Evolutionary conservation across 805 yeast genomes (phyloP), one percentile per base, ranked within the genome.

Genomic region (Candida silvatica): DNA sequence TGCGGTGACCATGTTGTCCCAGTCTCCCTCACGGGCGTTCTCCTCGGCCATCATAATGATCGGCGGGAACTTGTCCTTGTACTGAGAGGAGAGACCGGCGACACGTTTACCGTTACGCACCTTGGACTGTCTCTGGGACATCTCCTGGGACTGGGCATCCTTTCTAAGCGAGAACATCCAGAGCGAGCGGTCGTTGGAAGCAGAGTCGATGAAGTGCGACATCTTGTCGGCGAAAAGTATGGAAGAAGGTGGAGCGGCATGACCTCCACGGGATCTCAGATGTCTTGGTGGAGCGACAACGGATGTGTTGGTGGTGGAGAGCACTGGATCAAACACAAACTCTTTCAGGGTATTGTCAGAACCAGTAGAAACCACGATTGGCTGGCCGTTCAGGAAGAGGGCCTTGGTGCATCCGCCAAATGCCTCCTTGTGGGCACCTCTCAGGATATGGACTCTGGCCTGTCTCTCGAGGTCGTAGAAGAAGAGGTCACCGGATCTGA

Each of bases 201-300:
- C 94, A 35, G 95, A 84, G 36, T 84, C 67, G 8, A 94, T 52
- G 56, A 77, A 84, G 58, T 94, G 98, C 2, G 95, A 77, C 38
- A 62, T 66, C 31, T 76, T 76, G 33, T 75, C 77, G 4, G 94
- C 84, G 58, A 92, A 92, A 17, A 65, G 62, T 27, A 92, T 74
- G 4, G 74, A 53, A 0, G 80, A 67, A 3, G 97, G 94, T 3
- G 98, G 95, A 20, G 83, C 80, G 4, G 95, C 76, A 56, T 92
- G 98, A n/a, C 99, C 99, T 48, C 97, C 97, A 53, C 98, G 74
- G 1, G 94, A 82, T 55, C 98, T 75, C 48, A 94, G 66, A 40
- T 79, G 76, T 51, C 98, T 78, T 29, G 98, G 97, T 1, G 96
- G 95, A 9, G 87, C 74, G 4, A 83, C 79, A 22, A 85, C 75